Conservation (phyloP, 208 protist species). For the Acanthamoeba divionensis region DNA sequence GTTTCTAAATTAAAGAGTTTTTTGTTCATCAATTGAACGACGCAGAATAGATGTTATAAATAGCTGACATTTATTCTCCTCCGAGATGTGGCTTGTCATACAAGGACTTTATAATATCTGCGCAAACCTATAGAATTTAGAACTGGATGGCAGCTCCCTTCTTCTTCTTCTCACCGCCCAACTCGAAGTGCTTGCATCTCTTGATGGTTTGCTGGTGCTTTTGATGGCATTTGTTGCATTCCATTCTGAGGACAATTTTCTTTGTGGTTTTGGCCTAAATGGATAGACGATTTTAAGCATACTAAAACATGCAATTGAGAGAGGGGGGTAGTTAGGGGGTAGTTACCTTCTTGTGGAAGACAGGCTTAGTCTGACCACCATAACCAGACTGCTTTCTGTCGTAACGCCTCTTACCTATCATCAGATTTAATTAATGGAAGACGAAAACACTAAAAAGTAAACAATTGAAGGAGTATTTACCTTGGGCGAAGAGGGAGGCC, state of each 20-base stretch:
- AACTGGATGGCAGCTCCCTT: slow-evolving; percentile 57
- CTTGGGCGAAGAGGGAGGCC: slow-evolving; percentile 95
- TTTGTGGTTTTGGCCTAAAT: slow-evolving; percentile 97
- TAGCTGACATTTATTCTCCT: no score
- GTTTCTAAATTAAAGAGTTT: no score
- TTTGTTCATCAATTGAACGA: no score
- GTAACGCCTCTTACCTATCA: slow-evolving; percentile 96
- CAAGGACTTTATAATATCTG: no score
- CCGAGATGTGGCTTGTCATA: no score
- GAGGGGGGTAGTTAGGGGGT: slow-evolving; percentile 22
- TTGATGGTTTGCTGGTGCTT: slow-evolving; percentile 93
- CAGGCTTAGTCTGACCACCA: slow-evolving; percentile 99
- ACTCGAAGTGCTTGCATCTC: slow-evolving; percentile 98
- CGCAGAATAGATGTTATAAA: no score
- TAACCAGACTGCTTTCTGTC: slow-evolving; percentile 99
- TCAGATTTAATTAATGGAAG: not conserved
- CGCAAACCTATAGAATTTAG: not conserved
- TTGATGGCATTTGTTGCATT: slow-evolving; percentile 95
- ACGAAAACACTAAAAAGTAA: not conserved
- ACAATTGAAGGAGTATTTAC: slow-evolving; percentile 58
- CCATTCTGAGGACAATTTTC: slow-evolving; percentile 98
- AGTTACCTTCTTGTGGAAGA: slow-evolving; percentile 99
- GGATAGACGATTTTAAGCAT: not conserved
- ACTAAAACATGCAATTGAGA: not conserved
- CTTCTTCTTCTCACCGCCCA: slow-evolving; percentile 91